Base-by-base conservation (phyloP, 2,329 filamentous ascomycete species). In the Penicillium sp. region DNA sequence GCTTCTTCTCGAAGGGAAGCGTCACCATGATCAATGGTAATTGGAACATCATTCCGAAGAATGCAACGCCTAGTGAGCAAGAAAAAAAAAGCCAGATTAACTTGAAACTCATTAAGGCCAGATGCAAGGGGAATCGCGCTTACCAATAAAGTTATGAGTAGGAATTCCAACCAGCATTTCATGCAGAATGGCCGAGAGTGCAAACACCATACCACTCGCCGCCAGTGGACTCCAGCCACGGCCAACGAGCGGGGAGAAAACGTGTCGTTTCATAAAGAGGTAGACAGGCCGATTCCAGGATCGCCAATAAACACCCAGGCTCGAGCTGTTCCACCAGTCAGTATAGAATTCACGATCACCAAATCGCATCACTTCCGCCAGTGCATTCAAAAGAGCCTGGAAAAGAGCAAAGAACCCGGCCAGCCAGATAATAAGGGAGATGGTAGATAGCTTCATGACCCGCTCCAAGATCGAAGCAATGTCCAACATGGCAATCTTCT, bases 211-310 rank as follows among this genome's bases (percentile, higher is more conserved):
- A 24, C 90, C 78, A 66, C 91, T 93, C 1, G 94, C 91, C 0
- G 82, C 71, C 3, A 78, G 75, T 8, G 87, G 83, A 52, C 83
- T 89, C 81, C 90, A 92, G 1, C 94, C 94, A 43, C 94, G 83
- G 0, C 90, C 91, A 28, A 96, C 82, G 59, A 99, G 81, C 1
- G 94, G 94, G 34, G 88, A 88, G 76, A 94, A 97, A 48, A 99
- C 86, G 71, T 99, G 94, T 33, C 94, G 83, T 67, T 91, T 92
- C 87, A 99, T 97, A 74, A 96, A 99, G 54, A 92, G 88, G 69
- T 96, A 96, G 5, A 99, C 93, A 1, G 94, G 94, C 71, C 95
- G 95, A 77, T 99, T 99, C 94, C 94, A 99, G 1, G 88, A 90
- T 19, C 92, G 87, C 93, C 93, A 97, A 78, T 99, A 99, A 4